phyloP scores from a whole-genome alignment of 2,329 filamentous ascomycete species.

The Cryphonectria naterciae region DNA sequence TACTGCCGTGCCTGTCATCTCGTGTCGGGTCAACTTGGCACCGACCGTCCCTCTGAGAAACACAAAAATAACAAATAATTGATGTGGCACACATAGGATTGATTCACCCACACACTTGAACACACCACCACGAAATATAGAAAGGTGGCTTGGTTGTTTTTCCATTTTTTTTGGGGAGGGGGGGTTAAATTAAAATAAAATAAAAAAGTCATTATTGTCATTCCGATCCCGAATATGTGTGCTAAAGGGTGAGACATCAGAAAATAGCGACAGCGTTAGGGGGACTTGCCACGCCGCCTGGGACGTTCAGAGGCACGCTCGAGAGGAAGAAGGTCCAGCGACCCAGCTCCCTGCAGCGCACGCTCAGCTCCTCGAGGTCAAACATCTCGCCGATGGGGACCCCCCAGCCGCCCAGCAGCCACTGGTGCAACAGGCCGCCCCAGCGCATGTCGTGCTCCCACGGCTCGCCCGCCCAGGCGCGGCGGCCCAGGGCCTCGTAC shows the following conservation, averaged over 20 bases:
- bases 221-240: no score
- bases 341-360: slow-evolving; percentile 35
- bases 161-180: no score
- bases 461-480: slow-evolving; percentile 4
- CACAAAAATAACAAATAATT: not conserved
- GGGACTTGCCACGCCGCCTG: slow-evolving; percentile 20
- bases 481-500: not conserved
- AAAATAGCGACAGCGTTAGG: slow-evolving; percentile 20
- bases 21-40: not conserved
- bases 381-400: slow-evolving; percentile 40
- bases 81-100: not conserved
- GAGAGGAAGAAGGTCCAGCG: slow-evolving; percentile 40
- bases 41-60: not conserved
- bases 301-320: slow-evolving; percentile 28
- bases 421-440: slow-evolving; percentile 34
- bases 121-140: no score
- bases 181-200: no score
- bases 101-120: not conserved
- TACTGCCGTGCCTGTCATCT: not conserved
- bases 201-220: no score
- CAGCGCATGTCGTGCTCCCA: slow-evolving; percentile 5
- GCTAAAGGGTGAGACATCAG: not conserved
- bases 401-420: slow-evolving; percentile 38
- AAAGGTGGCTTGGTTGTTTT: no score
- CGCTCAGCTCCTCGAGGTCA: slow-evolving; percentile 38